Conservation (phyloP, 2,329 filamentous ascomycete species). For the Claviceps cyperi region DNA sequence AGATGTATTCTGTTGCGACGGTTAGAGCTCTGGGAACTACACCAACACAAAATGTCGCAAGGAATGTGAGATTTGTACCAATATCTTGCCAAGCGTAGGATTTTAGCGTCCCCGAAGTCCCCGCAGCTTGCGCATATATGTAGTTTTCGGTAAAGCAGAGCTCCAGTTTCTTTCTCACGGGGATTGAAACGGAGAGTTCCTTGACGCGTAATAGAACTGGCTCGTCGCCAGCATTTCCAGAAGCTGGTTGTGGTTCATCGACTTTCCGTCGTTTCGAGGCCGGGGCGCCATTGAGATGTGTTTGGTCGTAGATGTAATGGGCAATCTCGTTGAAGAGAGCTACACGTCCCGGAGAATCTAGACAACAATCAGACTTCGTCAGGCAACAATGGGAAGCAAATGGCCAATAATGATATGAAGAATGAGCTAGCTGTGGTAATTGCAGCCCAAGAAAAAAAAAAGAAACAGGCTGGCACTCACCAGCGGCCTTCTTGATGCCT, state of each 20-base stretch:
- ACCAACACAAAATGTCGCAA: too few species aligned
- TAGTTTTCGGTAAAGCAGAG: constrained; percentile 46
- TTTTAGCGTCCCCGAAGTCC: constrained; percentile 37
- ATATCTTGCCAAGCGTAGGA: constrained; percentile 48
- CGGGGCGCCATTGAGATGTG: constrained; percentile 27
- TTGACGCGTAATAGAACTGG: constrained; percentile 44
- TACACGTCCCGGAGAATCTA: constrained; percentile 36
- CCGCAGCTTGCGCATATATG: constrained; percentile 40
- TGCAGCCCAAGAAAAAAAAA: neutral
- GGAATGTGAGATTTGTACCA: constrained; percentile 25
- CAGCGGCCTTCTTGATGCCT: constrained; percentile 37
- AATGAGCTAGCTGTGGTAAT: neutral
- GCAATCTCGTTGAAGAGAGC: constrained; percentile 43
- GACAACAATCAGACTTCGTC: neutral
- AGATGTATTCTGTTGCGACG: constrained; percentile 36
- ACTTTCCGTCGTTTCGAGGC: constrained; percentile 38
- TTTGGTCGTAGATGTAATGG: constrained; percentile 32
- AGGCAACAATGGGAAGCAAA: too few species aligned
- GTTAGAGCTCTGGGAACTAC: constrained; percentile 6
- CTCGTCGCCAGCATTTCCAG: constrained; percentile 29
- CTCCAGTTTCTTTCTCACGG: constrained; percentile 54
- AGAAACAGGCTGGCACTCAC: constrained; percentile 19
- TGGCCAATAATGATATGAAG: too few species aligned
- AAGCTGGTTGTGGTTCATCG: constrained; percentile 22
- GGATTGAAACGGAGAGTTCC: constrained; percentile 52